Base-by-base conservation (phyloP, 805 yeast species). In the Lipomyces oligophaga region DNA sequence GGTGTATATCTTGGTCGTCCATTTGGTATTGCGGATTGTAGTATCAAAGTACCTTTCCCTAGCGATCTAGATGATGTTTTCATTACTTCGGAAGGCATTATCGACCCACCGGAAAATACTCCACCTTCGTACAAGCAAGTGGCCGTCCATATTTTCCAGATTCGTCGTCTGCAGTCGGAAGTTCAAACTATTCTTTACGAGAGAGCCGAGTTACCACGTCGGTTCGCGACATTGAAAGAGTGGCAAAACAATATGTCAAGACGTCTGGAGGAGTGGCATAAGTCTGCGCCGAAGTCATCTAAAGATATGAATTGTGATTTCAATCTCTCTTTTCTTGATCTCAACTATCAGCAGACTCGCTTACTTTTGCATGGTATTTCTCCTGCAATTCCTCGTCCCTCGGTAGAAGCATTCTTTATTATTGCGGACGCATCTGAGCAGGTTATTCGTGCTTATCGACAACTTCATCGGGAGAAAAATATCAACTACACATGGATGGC, bases 401-500 rank as follows among this genome's bases (percentile, higher is more conserved):
- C 76, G 7, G 63, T 67, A 7, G 72, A 72, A 10, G 85, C 85
- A 35, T 76, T 77, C 55, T 57, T 71, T 30, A 72, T 74, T 34
- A 77, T 86, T 10, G 73, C 77, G 8, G 79, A 76, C 21, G 77
- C 89, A 0, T 77, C 93, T 1, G 76, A 75, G 55, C 82, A 81
- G 35, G 75, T 86, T 28, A 81, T 87, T 43, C 67, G 71, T 27
- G 74, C 80, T 25, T 88, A 85, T 62, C 68, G 74, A 40, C 76
- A 75, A 41, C 66, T 88, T 31, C 76, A 75, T 55, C 63, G 69
- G n/a, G 72, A 72, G 24, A 76, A 76, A 57, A 70, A 77, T 38
- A 74, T 87, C 49, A 86, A 86, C 63, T 88, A 85, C 64, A 85
- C 96, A 0, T 88, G 96, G 96, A 89, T 88, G 1, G 93, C 94